These are phyloP conservation scores for Oryza brachyantha DNA, from an alignment of 176 grass and related monocot species.

Conservation along the genomic window DNA sequence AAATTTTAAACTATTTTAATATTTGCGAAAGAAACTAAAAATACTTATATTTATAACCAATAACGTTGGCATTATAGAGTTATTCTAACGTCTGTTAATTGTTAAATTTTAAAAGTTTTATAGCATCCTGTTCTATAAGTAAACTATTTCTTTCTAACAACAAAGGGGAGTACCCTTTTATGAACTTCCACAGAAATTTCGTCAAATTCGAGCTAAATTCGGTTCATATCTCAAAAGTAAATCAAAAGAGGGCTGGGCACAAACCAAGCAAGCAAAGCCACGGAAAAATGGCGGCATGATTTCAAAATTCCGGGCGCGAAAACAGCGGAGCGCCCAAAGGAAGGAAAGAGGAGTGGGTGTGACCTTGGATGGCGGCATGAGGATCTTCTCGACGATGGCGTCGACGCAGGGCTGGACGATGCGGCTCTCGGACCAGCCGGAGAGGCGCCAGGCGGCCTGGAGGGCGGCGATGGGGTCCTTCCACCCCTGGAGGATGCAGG, in stretches of 20 bases:
- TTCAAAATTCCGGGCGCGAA: constrained; percentile 15
- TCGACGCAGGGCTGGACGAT: constrained; percentile 81
- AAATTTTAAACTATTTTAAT: too few relatives aligned
- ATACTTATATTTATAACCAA: too few relatives aligned
- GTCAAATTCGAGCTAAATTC: too few relatives aligned
- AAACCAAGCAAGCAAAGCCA: neutral
- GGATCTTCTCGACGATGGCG: constrained; percentile 85
- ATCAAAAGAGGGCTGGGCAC: too few relatives aligned
- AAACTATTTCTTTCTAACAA: too few relatives aligned
- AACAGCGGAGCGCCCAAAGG: neutral
- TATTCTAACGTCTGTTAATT: too few relatives aligned
- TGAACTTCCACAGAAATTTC: too few relatives aligned
- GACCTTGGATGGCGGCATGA: constrained; percentile 59
- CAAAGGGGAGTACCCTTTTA: too few relatives aligned
- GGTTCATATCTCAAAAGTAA: too few relatives aligned
- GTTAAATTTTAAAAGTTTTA: neutral
- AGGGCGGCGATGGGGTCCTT: constrained; percentile 64
- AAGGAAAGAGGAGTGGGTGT: neutral
- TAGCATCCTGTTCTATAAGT: too few relatives aligned
- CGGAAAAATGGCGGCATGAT: neutral
- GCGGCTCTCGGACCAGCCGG: constrained; percentile 83
- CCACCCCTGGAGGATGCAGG: constrained; percentile 82
- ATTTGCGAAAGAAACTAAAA: too few relatives aligned
- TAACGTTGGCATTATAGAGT: too few relatives aligned
- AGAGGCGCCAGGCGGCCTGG: constrained; percentile 55